Evolutionary conservation across 352 stramenopile species (phyloP).

Genomic region (Pythium phragmiticola): DNA sequence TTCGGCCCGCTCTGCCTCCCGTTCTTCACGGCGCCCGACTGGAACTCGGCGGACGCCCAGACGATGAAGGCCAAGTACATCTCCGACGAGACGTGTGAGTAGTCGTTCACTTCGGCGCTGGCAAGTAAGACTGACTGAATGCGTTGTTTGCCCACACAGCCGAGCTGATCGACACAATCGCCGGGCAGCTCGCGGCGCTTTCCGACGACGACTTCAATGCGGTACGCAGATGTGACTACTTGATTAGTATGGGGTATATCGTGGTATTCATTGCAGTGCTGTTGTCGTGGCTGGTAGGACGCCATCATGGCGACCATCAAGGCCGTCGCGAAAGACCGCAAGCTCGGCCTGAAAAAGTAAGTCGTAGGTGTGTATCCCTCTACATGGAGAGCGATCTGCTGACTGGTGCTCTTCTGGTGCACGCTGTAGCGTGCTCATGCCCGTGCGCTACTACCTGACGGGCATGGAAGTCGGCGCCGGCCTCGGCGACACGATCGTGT

Average conservation of each 20-base stretch:
- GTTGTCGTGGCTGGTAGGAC: constrained; percentile 38
- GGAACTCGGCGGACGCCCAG: constrained; percentile 44
- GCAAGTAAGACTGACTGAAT: background rate
- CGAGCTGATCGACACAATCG: constrained; percentile 56
- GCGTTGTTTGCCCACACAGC: constrained; percentile 17
- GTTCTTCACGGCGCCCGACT: constrained; percentile 67
- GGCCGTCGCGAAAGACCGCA: constrained; percentile 65
- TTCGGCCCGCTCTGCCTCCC: constrained; percentile 74
- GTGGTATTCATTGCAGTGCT: background rate
- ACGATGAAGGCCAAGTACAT: constrained; percentile 81
- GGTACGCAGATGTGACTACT: constrained; percentile 25
- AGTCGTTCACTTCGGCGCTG: background rate
- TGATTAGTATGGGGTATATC: background rate
- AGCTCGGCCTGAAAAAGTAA: constrained; percentile 81
- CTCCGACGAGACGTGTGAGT: constrained; percentile 45
- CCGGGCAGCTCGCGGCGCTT: constrained; percentile 41
- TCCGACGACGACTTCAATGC: constrained; percentile 66
- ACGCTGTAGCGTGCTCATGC: constrained; percentile 74
- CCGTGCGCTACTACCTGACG: constrained; percentile 83
- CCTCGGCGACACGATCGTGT: constrained; percentile 79
- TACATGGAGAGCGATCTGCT: too few relatives aligned
- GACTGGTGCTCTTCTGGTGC: too few relatives aligned
- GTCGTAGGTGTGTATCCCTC: constrained; percentile 13
- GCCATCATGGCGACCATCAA: constrained; percentile 80
- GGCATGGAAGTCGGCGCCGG: constrained; percentile 84